Base-by-base conservation (phyloP, 1,284 basidiomycete genomes). In the Trichosporon faecale region DNA sequence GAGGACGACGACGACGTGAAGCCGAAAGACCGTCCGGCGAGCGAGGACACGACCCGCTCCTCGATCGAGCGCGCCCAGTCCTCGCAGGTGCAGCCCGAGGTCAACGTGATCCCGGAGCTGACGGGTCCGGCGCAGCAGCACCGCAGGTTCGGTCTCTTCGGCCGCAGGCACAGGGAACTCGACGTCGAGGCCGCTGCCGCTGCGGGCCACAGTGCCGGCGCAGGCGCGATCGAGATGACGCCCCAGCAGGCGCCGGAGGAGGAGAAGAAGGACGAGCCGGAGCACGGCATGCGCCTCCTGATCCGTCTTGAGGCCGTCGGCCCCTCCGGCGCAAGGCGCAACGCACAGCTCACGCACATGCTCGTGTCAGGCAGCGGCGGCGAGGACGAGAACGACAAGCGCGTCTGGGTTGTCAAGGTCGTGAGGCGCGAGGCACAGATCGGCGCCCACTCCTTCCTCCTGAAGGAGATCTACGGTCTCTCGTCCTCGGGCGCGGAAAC, bases 401-500 rank as follows among this genome's bases (percentile, higher is more conserved):
- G 81, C 12, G 76, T 82, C 5, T 95, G 93, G 93, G 89, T 94
- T 11, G 91, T 95, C 78, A 91, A 90, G 78, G 93, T 95, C 49
- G 90, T 94, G 68, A 91, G 93, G 77, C 88, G 93, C 64, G 93
- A 95, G 81, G 93, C 27, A 63, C 64, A 78, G 88, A 95, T 95
- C 77, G 93, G 93, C 7, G 87, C 90, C 5, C 93, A 95, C 79
- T 91, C 91, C 0, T 95, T 95, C 88, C 90, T 94, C 66, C 86
- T 95, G 29, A 93, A 95, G 80, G 93, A 95, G 79, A 95, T 95
- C 64, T 95, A 92, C 75, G 94, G 94, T 65, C 87, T 95, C 2
- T 87, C 90, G 57, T 84, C 86, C 0, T 74, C 73, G 27, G 71
- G 77, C 18, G 64, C 65, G 0, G 87, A 86, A 14, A 88, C 87